These are phyloP conservation scores for Monosporascus sp. DNA, from an alignment of 2,329 filamentous ascomycete species.

Conservation along the genomic window DNA sequence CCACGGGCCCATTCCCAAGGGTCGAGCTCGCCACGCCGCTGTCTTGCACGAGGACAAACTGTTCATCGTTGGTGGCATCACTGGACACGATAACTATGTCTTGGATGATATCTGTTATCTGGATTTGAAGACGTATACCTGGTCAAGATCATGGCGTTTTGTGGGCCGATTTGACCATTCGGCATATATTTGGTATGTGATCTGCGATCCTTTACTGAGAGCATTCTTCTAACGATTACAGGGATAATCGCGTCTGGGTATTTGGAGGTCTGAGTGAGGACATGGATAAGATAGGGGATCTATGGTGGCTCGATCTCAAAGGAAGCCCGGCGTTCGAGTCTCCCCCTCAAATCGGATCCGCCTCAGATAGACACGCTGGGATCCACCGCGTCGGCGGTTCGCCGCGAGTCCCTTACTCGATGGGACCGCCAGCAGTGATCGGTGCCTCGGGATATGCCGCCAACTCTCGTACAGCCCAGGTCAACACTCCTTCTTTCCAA, in stretches of 20 bases:
- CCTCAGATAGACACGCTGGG: slow-evolving; percentile 41
- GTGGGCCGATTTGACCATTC: slow-evolving; percentile 93
- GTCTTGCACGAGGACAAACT: slow-evolving; percentile 95
- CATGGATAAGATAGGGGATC: slow-evolving; percentile 93
- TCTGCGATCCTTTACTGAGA: neutral
- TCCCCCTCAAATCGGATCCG: slow-evolving; percentile 49
- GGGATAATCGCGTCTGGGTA: slow-evolving; percentile 85
- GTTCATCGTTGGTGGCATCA: slow-evolving; percentile 94
- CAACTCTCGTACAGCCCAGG: slow-evolving; percentile 62
- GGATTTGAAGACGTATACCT: slow-evolving; percentile 94
- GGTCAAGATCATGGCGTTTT: slow-evolving; percentile 95
- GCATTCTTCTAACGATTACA: slow-evolving; percentile 14
- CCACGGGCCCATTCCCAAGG: slow-evolving; percentile 77
- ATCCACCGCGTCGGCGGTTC: slow-evolving; percentile 41
- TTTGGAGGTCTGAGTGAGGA: slow-evolving; percentile 92
- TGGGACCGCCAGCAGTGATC: slow-evolving; percentile 44
- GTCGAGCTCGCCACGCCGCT: slow-evolving; percentile 86
- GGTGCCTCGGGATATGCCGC: slow-evolving; percentile 61
- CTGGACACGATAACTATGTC: slow-evolving; percentile 85
- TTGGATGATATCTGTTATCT: slow-evolving; percentile 95
- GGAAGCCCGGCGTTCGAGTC: slow-evolving; percentile 81
- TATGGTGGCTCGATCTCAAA: slow-evolving; percentile 96
- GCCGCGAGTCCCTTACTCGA: slow-evolving; percentile 47
- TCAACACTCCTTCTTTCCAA: slow-evolving; percentile 61
- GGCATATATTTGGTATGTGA: slow-evolving; percentile 71